These are phyloP conservation scores for Penicillium subrubescens DNA, from an alignment of 495 filamentous ascomycete genomes.

Conservation along the genomic window DNA sequence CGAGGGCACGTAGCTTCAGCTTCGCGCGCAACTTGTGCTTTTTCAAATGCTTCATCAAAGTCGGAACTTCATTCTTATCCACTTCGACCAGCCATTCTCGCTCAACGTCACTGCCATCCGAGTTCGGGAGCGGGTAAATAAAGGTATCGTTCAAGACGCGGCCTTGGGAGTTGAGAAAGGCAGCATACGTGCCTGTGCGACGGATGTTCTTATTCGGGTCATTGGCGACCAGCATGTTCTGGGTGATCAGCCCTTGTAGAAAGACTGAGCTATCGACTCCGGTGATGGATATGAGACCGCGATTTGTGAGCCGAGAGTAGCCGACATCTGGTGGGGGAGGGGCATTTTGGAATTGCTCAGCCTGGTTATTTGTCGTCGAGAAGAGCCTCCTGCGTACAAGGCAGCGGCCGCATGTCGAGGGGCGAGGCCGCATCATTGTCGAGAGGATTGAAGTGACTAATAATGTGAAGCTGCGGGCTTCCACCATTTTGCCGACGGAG, in stretches of 20 bases:
- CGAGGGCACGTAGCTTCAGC: conserved; percentile 64
- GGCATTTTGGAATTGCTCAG: conserved; percentile 25
- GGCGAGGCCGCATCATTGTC: conserved; percentile 40
- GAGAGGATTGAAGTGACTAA: conserved; percentile 13
- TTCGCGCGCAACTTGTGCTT: conserved; percentile 84
- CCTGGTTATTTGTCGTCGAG: conserved; percentile 32
- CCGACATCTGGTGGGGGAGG: conserved; percentile 39
- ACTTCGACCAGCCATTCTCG: conserved; percentile 78
- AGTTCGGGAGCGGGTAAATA: conserved; percentile 65
- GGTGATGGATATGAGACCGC: conserved; percentile 74
- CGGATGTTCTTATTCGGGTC: conserved; percentile 36
- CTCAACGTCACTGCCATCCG: conserved; percentile 34
- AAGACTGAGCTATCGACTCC: conserved; percentile 79
- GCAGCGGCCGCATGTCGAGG: conserved; percentile 34
- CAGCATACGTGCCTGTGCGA: conserved; percentile 64
- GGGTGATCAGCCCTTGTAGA: conserved; percentile 84
- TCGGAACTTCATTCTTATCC: conserved; percentile 63
- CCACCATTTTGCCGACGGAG: conserved; percentile 16
- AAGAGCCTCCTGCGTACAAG: conserved; percentile 29
- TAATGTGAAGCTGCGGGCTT: conserved; percentile 21
- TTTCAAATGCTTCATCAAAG: conserved; percentile 69
- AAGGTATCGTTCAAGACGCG: conserved; percentile 87
- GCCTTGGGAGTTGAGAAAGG: conserved; percentile 84
- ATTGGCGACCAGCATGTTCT: conserved; percentile 61
- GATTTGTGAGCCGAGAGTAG: conserved; percentile 60